Base-by-base conservation (phyloP, 192 early-diverging fungal genomes). In the Rhizoclosmatium sp. region DNA sequence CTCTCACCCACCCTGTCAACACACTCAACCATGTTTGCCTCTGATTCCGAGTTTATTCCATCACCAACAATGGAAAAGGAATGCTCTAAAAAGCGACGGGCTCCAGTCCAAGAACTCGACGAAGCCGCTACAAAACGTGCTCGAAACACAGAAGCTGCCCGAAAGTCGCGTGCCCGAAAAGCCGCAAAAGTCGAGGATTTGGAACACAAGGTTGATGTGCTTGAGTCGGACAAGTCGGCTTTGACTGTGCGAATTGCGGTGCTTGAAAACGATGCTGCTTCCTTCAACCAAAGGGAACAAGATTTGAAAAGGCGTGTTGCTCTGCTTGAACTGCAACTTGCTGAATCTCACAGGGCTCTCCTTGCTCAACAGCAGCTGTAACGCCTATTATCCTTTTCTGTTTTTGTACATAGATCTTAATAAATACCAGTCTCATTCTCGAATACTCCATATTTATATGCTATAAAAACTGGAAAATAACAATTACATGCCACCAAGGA, bases 91-190 rank as follows among this genome's bases (percentile, higher is more conserved):
- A 9, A 51, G 5, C 4, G 14, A 51, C 49, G 5, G 14, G 4
- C 49, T 51, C 49, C 49, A 4, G 14, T 51, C 49, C 14, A 4
- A 9, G 49, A 51, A 51, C 5, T 9, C 49, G 49, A 51, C 14
- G 49, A 51, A 51, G 54, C 68, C 39, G 61, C 47, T 10, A 5
- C 46, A n/a, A 81, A 81, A 47, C 76, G 81, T 39, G 7, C 41
- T 21, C 51, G 64, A 39, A 82, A 97, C 87, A 97, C 96, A 1
- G 95, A 96, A 79, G 95, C 96, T 10, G 96, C 96, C 1, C 92
- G 95, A 58, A 91, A 95, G 74, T 96, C 94, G 47, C 92, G 96
- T 46, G 87, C 92, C 77, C 91, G 93, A 78, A 96, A 96, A 87
- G 86, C 95, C 39, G 89, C 92, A 75, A 88, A 89, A 77, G 91